Conservation (phyloP, 2,329 filamentous ascomycete genomes). For the Pseudogymnoascus pannorum region DNA sequence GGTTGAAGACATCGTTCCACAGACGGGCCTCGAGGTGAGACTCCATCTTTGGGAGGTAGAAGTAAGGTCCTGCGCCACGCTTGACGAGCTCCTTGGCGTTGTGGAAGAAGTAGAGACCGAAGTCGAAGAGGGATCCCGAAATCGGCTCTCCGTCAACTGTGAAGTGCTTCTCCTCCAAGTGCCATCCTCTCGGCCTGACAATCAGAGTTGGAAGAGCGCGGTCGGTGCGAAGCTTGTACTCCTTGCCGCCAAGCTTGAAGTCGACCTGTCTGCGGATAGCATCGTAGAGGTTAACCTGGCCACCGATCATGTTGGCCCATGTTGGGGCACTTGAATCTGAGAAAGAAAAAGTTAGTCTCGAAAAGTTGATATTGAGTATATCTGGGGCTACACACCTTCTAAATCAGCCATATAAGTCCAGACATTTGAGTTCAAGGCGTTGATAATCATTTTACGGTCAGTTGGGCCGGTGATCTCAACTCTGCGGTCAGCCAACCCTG, state of each 20-base stretch:
- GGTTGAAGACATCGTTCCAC: slow-evolving; percentile 98
- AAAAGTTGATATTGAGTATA: not conserved
- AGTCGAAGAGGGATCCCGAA: slow-evolving; percentile 89
- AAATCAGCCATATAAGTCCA: slow-evolving; percentile 99
- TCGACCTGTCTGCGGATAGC: slow-evolving; percentile 89
- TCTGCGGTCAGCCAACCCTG: slow-evolving; percentile 84
- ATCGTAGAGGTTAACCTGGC: slow-evolving; percentile 95
- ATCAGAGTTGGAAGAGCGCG: slow-evolving; percentile 82
- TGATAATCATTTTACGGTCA: slow-evolving; percentile 98
- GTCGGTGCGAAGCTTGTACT: slow-evolving; percentile 95
- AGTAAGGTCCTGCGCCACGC: slow-evolving; percentile 85
- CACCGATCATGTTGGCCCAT: slow-evolving; percentile 99
- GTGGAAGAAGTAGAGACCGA: slow-evolving; percentile 98
- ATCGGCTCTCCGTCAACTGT: slow-evolving; percentile 93
- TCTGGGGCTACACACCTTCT: slow-evolving; percentile 57
- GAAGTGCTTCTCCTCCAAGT: slow-evolving; percentile 97
- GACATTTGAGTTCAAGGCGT: slow-evolving; percentile 89
- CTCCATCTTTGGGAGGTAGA: slow-evolving; percentile 97
- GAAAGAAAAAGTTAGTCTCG: not conserved
- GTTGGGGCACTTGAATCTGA: slow-evolving; percentile 89
- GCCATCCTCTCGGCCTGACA: slow-evolving; percentile 91
- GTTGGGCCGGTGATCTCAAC: slow-evolving; percentile 97
- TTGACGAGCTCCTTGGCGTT: slow-evolving; percentile 85
- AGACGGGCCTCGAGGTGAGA: slow-evolving; percentile 93
- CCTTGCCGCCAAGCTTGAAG: slow-evolving; percentile 91